A percentile compares a stretch with the other conserved stretches of the same genome.
phyloP scores from a whole-genome alignment of 2,329 filamentous ascomycete species.

The Scedosporium dehoogii region DNA sequence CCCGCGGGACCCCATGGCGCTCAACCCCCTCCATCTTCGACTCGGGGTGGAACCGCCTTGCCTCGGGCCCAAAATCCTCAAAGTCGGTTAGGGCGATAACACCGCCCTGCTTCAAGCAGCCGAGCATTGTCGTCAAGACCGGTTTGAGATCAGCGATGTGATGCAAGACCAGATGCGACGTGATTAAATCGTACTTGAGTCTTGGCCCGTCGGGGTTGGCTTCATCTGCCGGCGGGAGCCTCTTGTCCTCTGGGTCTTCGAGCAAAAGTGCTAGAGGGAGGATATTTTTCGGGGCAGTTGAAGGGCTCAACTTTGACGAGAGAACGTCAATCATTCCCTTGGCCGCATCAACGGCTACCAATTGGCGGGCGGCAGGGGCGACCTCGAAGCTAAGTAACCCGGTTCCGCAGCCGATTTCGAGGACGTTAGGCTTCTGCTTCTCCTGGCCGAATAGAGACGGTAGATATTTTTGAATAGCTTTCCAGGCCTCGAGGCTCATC shows the following conservation, averaged over 20 bases:
- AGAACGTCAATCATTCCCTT: conserved; percentile 45
- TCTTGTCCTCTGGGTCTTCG: conserved; percentile 36
- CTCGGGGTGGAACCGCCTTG: conserved; percentile 40
- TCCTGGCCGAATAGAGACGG: conserved; percentile 5
- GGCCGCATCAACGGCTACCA: conserved; percentile 44
- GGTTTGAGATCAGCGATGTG: conserved; percentile 36
- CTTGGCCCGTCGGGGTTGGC: conserved; percentile 17
- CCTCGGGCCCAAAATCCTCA: conserved; percentile 43
- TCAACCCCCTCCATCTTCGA: conserved; percentile 43
- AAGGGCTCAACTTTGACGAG: conserved; percentile 26
- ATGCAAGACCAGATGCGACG: conserved; percentile 44
- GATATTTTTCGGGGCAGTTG: conserved; percentile 28
- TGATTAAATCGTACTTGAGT: conserved; percentile 38
- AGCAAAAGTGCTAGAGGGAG: conserved; percentile 34
- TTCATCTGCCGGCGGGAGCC: conserved; percentile 24
- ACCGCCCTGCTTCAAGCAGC: conserved; percentile 36
- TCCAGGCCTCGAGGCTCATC: conserved; percentile 25
- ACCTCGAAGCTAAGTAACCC: conserved; percentile 41
- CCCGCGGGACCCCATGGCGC: conserved; percentile 37
- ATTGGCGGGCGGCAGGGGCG: conserved; percentile 32
- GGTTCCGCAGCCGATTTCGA: conserved; percentile 49
- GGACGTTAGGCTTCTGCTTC: conserved; percentile 23
- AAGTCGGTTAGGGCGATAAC: conserved; percentile 45
- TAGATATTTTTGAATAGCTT: conserved; percentile 17
- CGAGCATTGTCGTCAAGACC: conserved; percentile 34